A percentile compares a stretch with the other conserved stretches of the same genome.
Conservation (phyloP, 1,284 basidiomycete genomes). For the Exobasidium rhododendri region DNA sequence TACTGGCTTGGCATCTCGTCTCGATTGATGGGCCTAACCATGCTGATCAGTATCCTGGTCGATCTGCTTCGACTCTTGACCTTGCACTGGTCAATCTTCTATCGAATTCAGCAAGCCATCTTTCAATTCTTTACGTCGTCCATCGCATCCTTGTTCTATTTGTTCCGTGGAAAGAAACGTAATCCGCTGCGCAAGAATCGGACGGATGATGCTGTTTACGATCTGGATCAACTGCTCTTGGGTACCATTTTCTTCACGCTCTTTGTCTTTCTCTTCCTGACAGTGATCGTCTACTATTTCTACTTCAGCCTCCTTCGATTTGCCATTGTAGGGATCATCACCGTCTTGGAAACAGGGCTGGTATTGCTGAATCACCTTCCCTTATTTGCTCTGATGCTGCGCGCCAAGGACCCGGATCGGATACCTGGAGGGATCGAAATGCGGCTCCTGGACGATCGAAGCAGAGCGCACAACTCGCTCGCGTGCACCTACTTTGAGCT, state of each 20-base stretch:
- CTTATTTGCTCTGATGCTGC: slow-evolving; percentile 78
- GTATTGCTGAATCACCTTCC: slow-evolving; percentile 85
- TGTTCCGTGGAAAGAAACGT: slow-evolving; percentile 74
- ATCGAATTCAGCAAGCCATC: slow-evolving; percentile 65
- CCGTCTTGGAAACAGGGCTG: slow-evolving; percentile 45
- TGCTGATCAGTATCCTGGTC: slow-evolving; percentile 66
- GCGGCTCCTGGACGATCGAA: not conserved
- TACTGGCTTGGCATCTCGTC: slow-evolving; percentile 63
- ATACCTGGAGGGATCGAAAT: slow-evolving; percentile 65
- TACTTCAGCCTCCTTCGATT: slow-evolving; percentile 71
- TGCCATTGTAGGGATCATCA: slow-evolving; percentile 51
- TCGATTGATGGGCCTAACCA: slow-evolving; percentile 65
- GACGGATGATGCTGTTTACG: slow-evolving; percentile 84
- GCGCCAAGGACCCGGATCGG: slow-evolving; percentile 78
- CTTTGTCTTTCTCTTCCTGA: slow-evolving; percentile 84
- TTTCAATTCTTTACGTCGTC: slow-evolving; percentile 67
- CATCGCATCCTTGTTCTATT: slow-evolving; percentile 75
- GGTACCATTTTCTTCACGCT: slow-evolving; percentile 93
- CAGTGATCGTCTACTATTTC: slow-evolving; percentile 77
- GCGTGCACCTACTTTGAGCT: slow-evolving; percentile 1
- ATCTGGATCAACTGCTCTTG: slow-evolving; percentile 86
- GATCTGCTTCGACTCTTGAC: slow-evolving; percentile 70
- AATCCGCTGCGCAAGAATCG: slow-evolving; percentile 67
- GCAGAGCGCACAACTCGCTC: not conserved
- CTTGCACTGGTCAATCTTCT: slow-evolving; percentile 70